Evolutionary conservation across 805 yeast species (phyloP), one percentile per base, ranked within the genome.

Genomic region (Candida maltosa): DNA sequence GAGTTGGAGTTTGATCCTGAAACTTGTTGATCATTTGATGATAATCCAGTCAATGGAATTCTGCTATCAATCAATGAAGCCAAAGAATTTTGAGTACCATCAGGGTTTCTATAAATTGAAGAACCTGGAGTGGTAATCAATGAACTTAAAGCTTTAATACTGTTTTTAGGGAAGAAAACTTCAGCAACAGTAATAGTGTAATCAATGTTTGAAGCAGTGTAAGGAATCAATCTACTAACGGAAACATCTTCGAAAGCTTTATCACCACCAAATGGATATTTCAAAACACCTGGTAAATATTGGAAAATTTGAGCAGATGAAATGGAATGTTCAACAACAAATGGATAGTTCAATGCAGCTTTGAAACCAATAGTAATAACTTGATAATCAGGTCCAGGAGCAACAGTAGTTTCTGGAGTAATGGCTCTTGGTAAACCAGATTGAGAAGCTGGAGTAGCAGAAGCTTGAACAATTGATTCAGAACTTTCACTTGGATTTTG

Each of bases 171-270:
- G 64, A 87, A 83, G 55, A 84, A 87, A 37, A 87, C 83, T 55
- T 83, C 83, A 5, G 97, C 97, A 41, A 89, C 85, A 0, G 97
- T 84, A 37, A 86, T 86, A 41, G 87, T 74, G 58, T 87, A 91
- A 29, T 58, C 45, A 37, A 65, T 51, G 20, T 64, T 70, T 10
- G 45, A 38, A 2, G 86, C 73, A 12, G 80, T 70, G 53, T 79
- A 84, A 25, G 97, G 97, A 41, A 82, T 79, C 48, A 91, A 70
- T 55, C 81, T 76, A 39, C 68, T 63, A 45, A 89, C 87, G 6
- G 78, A 56, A 16, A 86, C 75, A 19, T 65, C 61, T 5, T 73
- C 52, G 25, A 46, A 49, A 7, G 49, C 34, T 14, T 38, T 27
- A 18, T 34, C 24, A 23, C 22, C 32, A 10, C 62, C 54, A 47